phyloP scores from a whole-genome alignment of 192 early-diverging fungal genomes.

The Funneliformis mosseae region DNA sequence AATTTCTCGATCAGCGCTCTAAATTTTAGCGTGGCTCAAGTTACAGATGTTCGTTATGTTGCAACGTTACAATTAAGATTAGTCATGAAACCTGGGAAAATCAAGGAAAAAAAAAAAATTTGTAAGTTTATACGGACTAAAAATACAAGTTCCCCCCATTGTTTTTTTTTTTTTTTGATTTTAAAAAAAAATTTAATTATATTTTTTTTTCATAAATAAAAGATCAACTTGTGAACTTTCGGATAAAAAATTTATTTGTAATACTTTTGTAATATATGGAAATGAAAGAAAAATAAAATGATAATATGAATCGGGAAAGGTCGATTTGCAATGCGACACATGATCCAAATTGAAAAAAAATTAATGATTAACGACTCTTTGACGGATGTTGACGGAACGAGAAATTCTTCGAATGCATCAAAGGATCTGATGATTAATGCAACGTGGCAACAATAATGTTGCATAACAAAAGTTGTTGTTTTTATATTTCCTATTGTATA shows the following conservation, averaged over 20 bases:
- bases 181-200: background rate
- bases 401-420: background rate
- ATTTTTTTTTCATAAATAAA: too few relatives aligned
- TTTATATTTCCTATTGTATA: background rate
- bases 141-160: background rate
- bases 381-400: background rate
- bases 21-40: too few relatives aligned
- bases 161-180: background rate
- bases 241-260: conserved; percentile 1
- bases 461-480: background rate
- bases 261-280: background rate
- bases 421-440: background rate
- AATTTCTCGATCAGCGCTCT: too few relatives aligned
- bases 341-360: background rate
- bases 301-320: background rate
- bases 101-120: too few relatives aligned
- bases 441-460: background rate
- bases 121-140: too few relatives aligned
- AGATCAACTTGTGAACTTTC: background rate
- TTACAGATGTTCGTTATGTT: too few relatives aligned
- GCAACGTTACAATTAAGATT: too few relatives aligned
- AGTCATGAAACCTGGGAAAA: too few relatives aligned
- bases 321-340: background rate
- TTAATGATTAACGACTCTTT: background rate
- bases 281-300: background rate